phyloP scores from a whole-genome alignment of 768 basidiomycete genomes.

The Hirschioporus abietinus region DNA sequence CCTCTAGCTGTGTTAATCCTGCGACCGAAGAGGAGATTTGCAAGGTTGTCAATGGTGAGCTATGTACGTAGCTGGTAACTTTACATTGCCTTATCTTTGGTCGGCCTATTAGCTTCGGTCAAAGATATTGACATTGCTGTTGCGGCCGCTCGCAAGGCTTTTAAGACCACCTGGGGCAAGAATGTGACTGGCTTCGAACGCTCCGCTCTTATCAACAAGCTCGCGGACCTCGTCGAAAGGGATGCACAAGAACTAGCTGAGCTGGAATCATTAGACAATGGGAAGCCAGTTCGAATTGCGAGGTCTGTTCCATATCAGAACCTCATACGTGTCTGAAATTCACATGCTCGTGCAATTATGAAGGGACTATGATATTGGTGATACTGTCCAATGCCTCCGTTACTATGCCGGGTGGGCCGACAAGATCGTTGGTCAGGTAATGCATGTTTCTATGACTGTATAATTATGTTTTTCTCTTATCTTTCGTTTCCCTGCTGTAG shows the following conservation, averaged over 20 bases:
- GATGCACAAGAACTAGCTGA: constrained; percentile 79
- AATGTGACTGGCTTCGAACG: constrained; percentile 82
- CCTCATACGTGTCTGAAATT: constrained; percentile 17
- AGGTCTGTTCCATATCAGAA: constrained; percentile 26
- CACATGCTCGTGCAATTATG: background rate
- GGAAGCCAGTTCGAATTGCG: constrained; percentile 73
- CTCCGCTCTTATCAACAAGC: constrained; percentile 73
- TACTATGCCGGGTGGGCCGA: constrained; percentile 98
- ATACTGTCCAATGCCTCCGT: constrained; percentile 69
- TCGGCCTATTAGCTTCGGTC: constrained; percentile 40
- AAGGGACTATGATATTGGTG: constrained; percentile 79
- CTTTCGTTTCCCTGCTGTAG: constrained; percentile 27
- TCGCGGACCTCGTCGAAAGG: constrained; percentile 87
- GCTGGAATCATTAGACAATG: constrained; percentile 84
- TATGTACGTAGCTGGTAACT: background rate
- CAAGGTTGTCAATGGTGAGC: constrained; percentile 56
- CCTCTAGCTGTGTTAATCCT: constrained; percentile 66
- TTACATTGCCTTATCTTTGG: constrained; percentile 3
- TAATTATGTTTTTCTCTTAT: constrained; percentile 4
- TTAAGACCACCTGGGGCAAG: constrained; percentile 84
- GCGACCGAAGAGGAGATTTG: constrained; percentile 72
- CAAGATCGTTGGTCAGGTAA: constrained; percentile 83
- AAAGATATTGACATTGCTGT: constrained; percentile 85
- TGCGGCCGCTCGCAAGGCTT: constrained; percentile 75
- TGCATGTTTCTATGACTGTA: constrained; percentile 12